These are phyloP conservation scores for Pleoardoris graminearum DNA, from an alignment of 2,329 filamentous ascomycete species.

Conservation along the genomic window DNA sequence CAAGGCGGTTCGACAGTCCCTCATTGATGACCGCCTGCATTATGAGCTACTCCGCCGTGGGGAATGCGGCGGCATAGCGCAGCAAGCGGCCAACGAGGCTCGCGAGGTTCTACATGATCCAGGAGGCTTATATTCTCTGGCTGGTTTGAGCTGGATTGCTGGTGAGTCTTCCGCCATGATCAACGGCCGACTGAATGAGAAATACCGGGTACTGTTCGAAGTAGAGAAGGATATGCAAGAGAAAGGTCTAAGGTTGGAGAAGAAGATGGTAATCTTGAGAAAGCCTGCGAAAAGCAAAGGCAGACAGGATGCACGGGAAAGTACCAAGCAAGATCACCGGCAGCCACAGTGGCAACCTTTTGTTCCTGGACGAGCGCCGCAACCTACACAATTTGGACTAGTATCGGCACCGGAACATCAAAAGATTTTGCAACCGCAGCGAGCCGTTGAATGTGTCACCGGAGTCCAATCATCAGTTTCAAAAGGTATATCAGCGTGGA, in stretches of 20 bases:
- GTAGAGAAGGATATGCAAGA: conserved; percentile 23
- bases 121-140: conserved; percentile 13
- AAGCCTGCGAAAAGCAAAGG: background rate
- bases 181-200: conserved; percentile 28
- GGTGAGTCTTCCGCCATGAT: conserved; percentile 31
- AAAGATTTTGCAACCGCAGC: background rate
- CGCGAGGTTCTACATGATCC: conserved; percentile 22
- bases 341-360: background rate
- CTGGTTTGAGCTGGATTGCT: conserved; percentile 26
- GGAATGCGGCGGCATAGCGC: conserved; percentile 15
- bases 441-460: background rate
- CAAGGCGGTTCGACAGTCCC: conserved; percentile 25
- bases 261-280: background rate
- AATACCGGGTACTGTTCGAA: conserved; percentile 29
- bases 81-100: conserved; percentile 17
- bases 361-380: background rate
- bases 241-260: background rate
- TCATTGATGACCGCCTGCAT: conserved; percentile 15
- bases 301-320: background rate
- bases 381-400: background rate
- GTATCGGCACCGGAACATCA: background rate
- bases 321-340: background rate
- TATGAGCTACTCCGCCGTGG: conserved; percentile 22
- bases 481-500: background rate
- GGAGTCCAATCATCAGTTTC: background rate